These are phyloP conservation scores for Yamadazyma nakazawae DNA, from an alignment of 805 yeast species.

Conservation along the genomic window DNA sequence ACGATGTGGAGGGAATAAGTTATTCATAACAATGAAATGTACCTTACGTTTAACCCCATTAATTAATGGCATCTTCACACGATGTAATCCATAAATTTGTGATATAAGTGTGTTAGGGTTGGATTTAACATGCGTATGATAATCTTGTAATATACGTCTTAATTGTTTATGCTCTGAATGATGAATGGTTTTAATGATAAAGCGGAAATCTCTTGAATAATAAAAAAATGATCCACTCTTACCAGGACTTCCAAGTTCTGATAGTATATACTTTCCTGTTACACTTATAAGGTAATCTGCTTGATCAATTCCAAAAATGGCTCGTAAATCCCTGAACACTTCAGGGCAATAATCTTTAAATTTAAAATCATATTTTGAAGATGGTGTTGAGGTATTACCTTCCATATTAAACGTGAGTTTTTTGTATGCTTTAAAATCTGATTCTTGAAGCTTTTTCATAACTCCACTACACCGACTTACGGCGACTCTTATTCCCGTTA, in stretches of 20 bases:
- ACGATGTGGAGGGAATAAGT: conserved; percentile 89
- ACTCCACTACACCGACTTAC: conserved; percentile 89
- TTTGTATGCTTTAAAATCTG: conserved; percentile 68
- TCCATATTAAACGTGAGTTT: conserved; percentile 83
- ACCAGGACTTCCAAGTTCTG: conserved; percentile 94
- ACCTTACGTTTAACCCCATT: conserved; percentile 61
- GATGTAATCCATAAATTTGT: conserved; percentile 94
- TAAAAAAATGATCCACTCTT: conserved; percentile 96
- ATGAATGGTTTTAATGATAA: conserved; percentile 93
- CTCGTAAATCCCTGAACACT: conserved; percentile 83
- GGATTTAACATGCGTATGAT: conserved; percentile 72
- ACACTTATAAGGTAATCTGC: conserved; percentile 92
- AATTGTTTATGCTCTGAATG: conserved; percentile 88
- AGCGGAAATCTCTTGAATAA: conserved; percentile 88
- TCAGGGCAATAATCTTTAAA: conserved; percentile 95
- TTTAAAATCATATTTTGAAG: conserved; percentile 92
- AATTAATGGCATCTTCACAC: conserved; percentile 83
- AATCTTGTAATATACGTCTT: conserved; percentile 67
- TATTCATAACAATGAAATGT: conserved; percentile 95
- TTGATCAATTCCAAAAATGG: conserved; percentile 82
- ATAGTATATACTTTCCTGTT: conserved; percentile 87
- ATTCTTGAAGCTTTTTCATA: conserved; percentile 65
- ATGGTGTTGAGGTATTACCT: conserved; percentile 88
- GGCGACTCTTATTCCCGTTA: conserved; percentile 93
- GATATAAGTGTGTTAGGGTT: conserved; percentile 88